These are phyloP conservation scores for Geranium rotundifolium DNA, from an alignment of 345 rosid genomes.

Conservation along the genomic window DNA sequence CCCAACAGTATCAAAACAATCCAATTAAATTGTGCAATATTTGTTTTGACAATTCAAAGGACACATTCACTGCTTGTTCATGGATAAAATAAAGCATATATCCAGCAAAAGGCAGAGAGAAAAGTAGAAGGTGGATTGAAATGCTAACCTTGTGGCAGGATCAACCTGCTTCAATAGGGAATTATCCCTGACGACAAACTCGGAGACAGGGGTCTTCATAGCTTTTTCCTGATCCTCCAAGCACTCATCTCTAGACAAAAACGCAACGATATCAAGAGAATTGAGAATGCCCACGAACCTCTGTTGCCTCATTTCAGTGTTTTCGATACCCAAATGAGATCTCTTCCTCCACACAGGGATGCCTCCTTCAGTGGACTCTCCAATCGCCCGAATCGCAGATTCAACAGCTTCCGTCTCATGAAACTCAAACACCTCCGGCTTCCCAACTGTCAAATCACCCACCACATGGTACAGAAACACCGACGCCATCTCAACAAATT, in stretches of 20 bases:
- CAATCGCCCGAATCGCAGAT: constrained; percentile 69
- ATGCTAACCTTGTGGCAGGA: constrained; percentile 77
- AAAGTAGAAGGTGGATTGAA: neutral
- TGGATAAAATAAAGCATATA: too few relatives aligned
- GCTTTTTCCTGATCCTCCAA: constrained; percentile 77
- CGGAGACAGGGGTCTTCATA: constrained; percentile 69
- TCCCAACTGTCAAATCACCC: constrained; percentile 97
- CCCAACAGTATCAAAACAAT: too few relatives aligned
- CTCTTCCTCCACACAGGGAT: constrained; percentile 88
- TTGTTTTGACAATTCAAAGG: too few relatives aligned
- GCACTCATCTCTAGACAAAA: constrained; percentile 61
- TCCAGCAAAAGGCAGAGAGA: too few relatives aligned
- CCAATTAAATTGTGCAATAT: too few relatives aligned
- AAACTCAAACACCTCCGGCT: constrained; percentile 91
- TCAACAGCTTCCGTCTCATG: constrained; percentile 75
- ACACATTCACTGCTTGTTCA: too few relatives aligned
- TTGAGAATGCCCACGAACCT: constrained; percentile 83
- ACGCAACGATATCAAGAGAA: constrained; percentile 74
- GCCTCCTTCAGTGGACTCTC: constrained; percentile 86
- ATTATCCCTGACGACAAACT: constrained; percentile 47
- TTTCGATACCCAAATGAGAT: constrained; percentile 44
- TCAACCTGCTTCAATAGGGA: constrained; percentile 69
- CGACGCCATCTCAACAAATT: constrained; percentile 44
- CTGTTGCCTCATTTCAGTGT: constrained; percentile 56
- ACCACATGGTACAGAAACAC: constrained; percentile 86